Percentiles rank a stretch among this genome's conserved stretches.
These are phyloP conservation scores for Endoconidiophora polonica DNA, from an alignment of 2,329 filamentous ascomycete species.

Conservation along the genomic window DNA sequence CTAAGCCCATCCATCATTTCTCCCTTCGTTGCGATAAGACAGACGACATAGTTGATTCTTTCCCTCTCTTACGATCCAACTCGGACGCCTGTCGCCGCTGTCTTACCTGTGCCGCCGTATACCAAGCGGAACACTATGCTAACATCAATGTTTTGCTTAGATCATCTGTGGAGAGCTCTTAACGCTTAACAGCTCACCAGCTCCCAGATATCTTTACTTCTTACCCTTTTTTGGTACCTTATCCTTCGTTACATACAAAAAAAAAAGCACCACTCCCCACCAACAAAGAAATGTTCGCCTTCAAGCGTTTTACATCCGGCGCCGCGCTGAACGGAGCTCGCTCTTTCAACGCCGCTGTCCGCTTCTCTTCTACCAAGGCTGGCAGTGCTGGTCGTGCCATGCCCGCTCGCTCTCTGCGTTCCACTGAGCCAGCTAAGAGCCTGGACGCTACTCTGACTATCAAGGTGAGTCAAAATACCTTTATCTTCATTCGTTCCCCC, in stretches of 20 bases:
- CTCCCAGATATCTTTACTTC: constrained; percentile 13
- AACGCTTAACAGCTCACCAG: constrained; percentile 15
- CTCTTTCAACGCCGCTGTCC: constrained; percentile 20
- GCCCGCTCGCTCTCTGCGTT: constrained; percentile 15
- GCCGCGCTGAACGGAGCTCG: constrained; percentile 21
- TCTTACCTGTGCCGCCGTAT: background rate
- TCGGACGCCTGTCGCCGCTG: background rate
- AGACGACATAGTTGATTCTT: background rate
- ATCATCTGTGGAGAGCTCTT: constrained; percentile 27
- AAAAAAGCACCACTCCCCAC: constrained; percentile 1
- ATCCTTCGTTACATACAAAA: background rate
- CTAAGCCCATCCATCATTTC: constrained; percentile 21
- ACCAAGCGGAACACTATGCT: constrained; percentile 2
- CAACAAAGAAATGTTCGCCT: constrained; percentile 13
- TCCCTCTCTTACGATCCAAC: background rate
- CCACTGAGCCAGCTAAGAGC: constrained; percentile 20
- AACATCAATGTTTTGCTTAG: constrained; percentile 15
- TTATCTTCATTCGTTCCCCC: background rate
- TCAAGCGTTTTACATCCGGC: constrained; percentile 31
- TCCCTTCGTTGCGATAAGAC: constrained; percentile 11
- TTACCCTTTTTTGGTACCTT: constrained; percentile 13
- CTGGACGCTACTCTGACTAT: constrained; percentile 90
- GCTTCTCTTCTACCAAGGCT: constrained; percentile 25
- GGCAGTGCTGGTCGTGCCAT: constrained; percentile 55
- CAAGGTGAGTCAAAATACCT: constrained; percentile 35